Base-by-base conservation (phyloP, 1,139 yeast species). In the Meyerozyma elateridarum region DNA sequence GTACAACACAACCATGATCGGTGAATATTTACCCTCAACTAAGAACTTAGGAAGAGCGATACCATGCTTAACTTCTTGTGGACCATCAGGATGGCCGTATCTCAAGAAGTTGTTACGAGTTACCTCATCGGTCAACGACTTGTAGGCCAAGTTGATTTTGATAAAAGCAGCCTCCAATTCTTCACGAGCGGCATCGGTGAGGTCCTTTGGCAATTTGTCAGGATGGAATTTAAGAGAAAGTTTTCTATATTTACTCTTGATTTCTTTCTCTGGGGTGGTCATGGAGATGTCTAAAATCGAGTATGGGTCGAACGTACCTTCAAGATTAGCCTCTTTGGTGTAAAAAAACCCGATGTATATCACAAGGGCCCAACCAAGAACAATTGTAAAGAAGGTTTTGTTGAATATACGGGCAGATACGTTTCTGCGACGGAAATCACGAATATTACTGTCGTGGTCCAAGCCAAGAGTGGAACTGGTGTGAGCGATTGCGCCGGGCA, bases 51-150 rank as follows among this genome's bases (percentile, higher is more conserved):
- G 99, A 45, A 93, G 64, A 0, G 97, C 99, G 57, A 93, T 88
- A 36, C 98, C 98, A 54, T 87, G 96, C n/a, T 82, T 66, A n/a
- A 84, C 71, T 29, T 85, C 85, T 56, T 87, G 96, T 31, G 95
- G 96, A 25, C 98, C 98, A 61, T 93, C 98, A 5, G 99, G 99
- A 54, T 93, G 95, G 29, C 99, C 99, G 51, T 81, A 91, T 49
- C 76, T 80, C 51, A 82, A 64, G 54, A 75, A 89, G 56, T 93
- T 93, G 44, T 84, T 85, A 48, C 79, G 79, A 8, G 88, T 79
- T 20, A 70, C 76, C 45, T 85, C 96, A 58, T 93, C 98, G 8
- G 98, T 93, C 45, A 93, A 72, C 0, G 98, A 87, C 58, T 88
- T 85, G 61, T 93, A 88, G 17, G 99, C 99, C 58, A 85, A 84